Percentiles rank a stretch among this genome's conserved stretches.
Conservation (phyloP, 2,329 filamentous ascomycete species). For the Fusarium equiseti region DNA sequence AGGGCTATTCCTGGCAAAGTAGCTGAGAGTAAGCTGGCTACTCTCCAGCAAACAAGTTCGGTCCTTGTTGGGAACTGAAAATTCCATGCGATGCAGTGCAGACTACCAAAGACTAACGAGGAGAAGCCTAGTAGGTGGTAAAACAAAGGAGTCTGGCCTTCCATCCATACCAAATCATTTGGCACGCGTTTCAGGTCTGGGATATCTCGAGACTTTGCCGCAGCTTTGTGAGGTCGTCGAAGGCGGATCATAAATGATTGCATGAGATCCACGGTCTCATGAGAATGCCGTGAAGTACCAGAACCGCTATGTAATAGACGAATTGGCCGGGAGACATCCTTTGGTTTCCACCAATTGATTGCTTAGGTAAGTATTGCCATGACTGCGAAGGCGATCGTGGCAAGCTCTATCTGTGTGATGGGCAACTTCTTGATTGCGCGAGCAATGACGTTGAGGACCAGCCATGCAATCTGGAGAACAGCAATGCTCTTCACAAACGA, state of each 20-base stretch:
- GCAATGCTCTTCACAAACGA: neutral
- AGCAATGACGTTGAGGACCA: neutral
- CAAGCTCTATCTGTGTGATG: neutral
- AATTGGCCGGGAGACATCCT: neutral
- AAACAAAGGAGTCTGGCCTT: neutral
- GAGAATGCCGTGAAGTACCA: accelerated
- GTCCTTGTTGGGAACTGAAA: neutral
- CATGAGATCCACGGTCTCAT: too few species aligned
- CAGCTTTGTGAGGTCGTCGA: neutral
- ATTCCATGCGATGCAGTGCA: neutral
- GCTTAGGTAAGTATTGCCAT: neutral
- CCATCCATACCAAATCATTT: neutral
- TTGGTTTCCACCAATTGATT: neutral
- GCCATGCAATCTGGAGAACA: neutral
- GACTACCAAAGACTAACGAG: neutral
- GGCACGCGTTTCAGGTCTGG: accelerated
- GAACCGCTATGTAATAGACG: accelerated
- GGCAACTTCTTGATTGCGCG: neutral
- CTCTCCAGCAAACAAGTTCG: neutral
- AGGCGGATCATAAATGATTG: neutral
- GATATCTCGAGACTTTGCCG: accelerated
- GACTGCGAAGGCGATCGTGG: accelerated
- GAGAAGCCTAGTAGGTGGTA: accelerated
- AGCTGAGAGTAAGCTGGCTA: neutral
- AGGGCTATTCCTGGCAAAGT: neutral